Percentiles rank a stretch among this genome's conserved stretches.
Conservation (phyloP, 352 stramenopile genomes). For the Phytopythium cucurbitacearum region DNA sequence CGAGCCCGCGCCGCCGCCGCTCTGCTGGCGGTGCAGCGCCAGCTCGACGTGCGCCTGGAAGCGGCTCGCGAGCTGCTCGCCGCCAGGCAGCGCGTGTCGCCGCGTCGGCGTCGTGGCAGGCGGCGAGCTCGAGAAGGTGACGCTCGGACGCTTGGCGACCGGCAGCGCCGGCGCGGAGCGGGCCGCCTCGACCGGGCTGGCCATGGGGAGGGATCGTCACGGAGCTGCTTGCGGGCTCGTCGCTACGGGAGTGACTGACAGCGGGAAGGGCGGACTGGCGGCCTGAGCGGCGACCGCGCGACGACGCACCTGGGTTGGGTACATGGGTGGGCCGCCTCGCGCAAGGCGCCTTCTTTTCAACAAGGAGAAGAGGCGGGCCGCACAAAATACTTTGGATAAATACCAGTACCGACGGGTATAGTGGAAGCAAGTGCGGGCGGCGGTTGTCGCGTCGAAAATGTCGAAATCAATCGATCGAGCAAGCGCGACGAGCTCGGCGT, state of each 20-base stretch:
- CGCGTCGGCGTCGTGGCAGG: conserved; percentile 3
- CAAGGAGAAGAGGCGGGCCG: background rate
- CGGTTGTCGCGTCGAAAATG: background rate
- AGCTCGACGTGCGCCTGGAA: conserved; percentile 17
- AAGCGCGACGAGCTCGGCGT: no score
- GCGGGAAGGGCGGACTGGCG: no score
- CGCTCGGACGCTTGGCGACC: background rate
- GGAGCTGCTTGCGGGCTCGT: no score
- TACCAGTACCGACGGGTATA: background rate
- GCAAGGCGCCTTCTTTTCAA: no score
- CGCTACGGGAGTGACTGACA: no score
- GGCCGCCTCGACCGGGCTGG: background rate
- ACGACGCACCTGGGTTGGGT: no score
- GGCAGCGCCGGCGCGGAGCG: background rate
- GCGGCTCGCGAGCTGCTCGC: conserved; percentile 2
- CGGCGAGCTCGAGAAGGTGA: background rate
- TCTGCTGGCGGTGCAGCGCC: conserved; percentile 12
- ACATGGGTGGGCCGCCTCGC: no score
- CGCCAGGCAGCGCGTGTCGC: conserved; percentile 1
- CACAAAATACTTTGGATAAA: background rate
- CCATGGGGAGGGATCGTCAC: no score
- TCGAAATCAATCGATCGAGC: background rate
- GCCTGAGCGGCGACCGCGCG: no score
- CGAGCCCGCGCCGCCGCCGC: background rate
- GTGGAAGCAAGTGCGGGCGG: background rate